Percentiles rank a stretch among this genome's conserved stretches.
These are phyloP conservation scores for Quillaja saponaria DNA, from an alignment of 306 rosid species.

Conservation along the genomic window DNA sequence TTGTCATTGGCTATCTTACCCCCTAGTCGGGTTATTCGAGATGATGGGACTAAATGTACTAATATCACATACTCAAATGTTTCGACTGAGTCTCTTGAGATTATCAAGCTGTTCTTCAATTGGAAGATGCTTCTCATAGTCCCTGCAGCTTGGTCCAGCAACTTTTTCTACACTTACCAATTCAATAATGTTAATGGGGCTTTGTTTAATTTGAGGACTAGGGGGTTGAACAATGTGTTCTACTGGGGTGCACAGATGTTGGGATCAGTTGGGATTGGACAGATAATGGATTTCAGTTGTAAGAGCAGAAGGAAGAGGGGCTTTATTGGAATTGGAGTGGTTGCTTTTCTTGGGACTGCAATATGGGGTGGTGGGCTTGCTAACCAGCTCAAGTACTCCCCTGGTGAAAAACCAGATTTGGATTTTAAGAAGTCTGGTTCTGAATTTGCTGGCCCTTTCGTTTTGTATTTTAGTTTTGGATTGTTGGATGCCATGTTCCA, in stretches of 20 bases:
- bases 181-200: slow-evolving; percentile 74
- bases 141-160: slow-evolving; percentile 86
- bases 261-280: slow-evolving; percentile 79
- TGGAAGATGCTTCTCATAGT: slow-evolving; percentile 84
- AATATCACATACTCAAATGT: slow-evolving; percentile 63
- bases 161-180: slow-evolving; percentile 80
- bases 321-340: slow-evolving; percentile 55
- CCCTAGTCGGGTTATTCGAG: slow-evolving; percentile 64
- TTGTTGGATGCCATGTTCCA: slow-evolving; percentile 93
- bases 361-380: slow-evolving; percentile 89
- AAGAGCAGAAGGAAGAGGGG: slow-evolving; percentile 78
- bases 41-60: slow-evolving; percentile 70
- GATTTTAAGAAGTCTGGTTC: slow-evolving; percentile 68
- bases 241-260: slow-evolving; percentile 98
- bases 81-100: slow-evolving; percentile 46
- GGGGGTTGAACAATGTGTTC: slow-evolving; percentile 84
- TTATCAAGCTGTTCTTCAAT: slow-evolving; percentile 52
- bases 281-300: slow-evolving; percentile 79
- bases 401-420: slow-evolving; percentile 26
- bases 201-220: slow-evolving; percentile 74
- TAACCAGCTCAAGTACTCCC: slow-evolving; percentile 55
- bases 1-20: slow-evolving; percentile 60
- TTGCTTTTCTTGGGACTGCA: slow-evolving; percentile 53
- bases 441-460: slow-evolving; percentile 73
- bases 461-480: slow-evolving; percentile 75